phyloP scores from a whole-genome alignment of 2,329 filamentous ascomycete genomes.

The Dactylonectria estremocensis region DNA sequence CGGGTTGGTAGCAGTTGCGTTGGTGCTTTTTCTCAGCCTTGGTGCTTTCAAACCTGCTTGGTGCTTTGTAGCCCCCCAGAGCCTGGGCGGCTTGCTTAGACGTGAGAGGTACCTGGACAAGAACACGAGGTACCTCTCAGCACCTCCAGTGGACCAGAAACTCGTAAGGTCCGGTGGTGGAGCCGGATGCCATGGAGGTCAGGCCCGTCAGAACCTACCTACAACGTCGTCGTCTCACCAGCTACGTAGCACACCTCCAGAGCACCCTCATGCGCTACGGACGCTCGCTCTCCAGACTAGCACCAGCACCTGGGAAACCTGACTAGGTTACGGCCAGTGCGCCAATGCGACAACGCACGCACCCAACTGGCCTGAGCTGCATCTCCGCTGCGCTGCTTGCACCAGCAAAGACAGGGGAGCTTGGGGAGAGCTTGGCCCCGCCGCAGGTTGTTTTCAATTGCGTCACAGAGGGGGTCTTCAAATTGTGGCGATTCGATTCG shows the following conservation, averaged over 20 bases:
- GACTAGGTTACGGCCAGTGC: neutral
- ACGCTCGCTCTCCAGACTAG: too few species aligned
- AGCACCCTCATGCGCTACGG: neutral
- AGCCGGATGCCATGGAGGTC: conserved; percentile 21
- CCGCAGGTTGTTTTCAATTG: conserved; percentile 20
- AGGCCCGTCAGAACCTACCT: conserved; percentile 18
- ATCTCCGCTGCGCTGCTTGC: neutral
- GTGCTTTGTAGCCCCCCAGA: neutral
- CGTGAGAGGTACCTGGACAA: conserved; percentile 4
- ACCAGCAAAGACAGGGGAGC: conserved; percentile 14
- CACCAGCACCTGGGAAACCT: conserved; percentile 5
- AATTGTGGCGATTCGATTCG: neutral
- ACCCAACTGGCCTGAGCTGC: neutral
- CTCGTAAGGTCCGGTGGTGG: conserved; percentile 7
- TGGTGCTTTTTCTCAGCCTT: too few species aligned
- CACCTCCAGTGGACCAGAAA: conserved; percentile 10
- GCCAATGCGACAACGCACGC: conserved; percentile 7
- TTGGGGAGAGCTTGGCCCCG: conserved; percentile 19
- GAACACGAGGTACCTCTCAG: conserved; percentile 22
- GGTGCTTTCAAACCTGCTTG: neutral
- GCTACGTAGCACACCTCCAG: neutral
- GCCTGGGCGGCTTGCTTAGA: conserved; percentile 12
- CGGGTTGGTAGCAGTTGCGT: too few species aligned
- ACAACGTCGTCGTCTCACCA: conserved; percentile 10
- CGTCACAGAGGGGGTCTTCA: conserved; percentile 13